A percentile compares a stretch with the other conserved stretches of the same genome.
Evolutionary conservation across 805 yeast species (phyloP).

Genomic region (Saturnispora sanitii): DNA sequence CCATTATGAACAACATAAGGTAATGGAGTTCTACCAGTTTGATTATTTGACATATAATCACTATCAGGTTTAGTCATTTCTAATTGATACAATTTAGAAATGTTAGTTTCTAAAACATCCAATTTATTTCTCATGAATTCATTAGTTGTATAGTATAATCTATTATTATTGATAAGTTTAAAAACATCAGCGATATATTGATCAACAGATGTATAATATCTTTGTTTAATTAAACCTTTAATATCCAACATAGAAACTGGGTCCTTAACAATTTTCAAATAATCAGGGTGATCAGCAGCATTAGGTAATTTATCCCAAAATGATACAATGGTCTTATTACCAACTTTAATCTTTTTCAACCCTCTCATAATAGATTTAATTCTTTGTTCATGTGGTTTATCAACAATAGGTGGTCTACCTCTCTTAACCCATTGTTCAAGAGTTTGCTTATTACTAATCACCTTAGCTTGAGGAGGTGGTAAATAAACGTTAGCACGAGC

Average conservation of each 20-base stretch:
- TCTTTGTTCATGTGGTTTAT: slow-evolving; percentile 84
- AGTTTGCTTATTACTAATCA: slow-evolving; percentile 18
- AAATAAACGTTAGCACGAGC: slow-evolving; percentile 20
- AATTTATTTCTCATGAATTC: slow-evolving; percentile 54
- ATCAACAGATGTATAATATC: slow-evolving; percentile 70
- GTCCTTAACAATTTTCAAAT: slow-evolving; percentile 41
- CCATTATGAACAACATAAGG: slow-evolving; percentile 79
- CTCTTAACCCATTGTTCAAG: slow-evolving; percentile 50
- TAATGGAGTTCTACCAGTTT: slow-evolving; percentile 44
- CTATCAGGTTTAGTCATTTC: slow-evolving; percentile 79
- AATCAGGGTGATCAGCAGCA: slow-evolving; percentile 41
- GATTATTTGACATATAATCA: slow-evolving; percentile 53
- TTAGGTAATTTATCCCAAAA: slow-evolving; percentile 81
- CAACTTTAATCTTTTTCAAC: slow-evolving; percentile 58
- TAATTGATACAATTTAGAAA: slow-evolving; percentile 46
- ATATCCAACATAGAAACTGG: slow-evolving; percentile 68
- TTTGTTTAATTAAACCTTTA: slow-evolving; percentile 72
- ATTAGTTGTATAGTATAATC: slow-evolving; percentile 49
- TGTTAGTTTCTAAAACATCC: slow-evolving; percentile 49
- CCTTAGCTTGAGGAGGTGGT: slow-evolving; percentile 20
- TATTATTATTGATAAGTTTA: slow-evolving; percentile 65
- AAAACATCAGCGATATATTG: slow-evolving; percentile 69
- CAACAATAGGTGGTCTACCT: slow-evolving; percentile 88
- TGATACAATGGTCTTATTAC: slow-evolving; percentile 35
- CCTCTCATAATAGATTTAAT: slow-evolving; percentile 79